A percentile compares a stretch with the other conserved stretches of the same genome.
phyloP scores from a whole-genome alignment of 108 stramenopile species.

The Schizochytrium sp. region DNA sequence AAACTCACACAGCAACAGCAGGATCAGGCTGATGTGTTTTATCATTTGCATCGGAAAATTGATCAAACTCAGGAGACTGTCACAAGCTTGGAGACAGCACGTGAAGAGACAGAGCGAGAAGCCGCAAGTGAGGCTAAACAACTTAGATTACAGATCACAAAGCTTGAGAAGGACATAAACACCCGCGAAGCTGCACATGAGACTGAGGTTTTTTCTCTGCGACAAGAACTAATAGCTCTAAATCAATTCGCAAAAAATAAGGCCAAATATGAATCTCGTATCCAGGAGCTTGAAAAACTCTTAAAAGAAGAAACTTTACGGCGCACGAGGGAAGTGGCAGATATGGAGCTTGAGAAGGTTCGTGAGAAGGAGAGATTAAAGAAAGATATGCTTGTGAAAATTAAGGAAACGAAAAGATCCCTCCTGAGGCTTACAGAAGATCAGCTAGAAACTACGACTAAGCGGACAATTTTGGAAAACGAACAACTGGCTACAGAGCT shows the following conservation, averaged over 20 bases:
- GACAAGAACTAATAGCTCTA: background rate
- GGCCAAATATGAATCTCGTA: background rate
- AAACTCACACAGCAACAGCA: constrained; percentile 35
- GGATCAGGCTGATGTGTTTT: constrained; percentile 42
- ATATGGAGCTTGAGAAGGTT: constrained; percentile 52
- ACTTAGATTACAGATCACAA: background rate
- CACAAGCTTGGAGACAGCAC: background rate
- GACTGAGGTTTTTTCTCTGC: background rate
- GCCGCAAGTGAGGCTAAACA: background rate
- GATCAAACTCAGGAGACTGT: constrained; percentile 29
- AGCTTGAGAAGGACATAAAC: background rate
- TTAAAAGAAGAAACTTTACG: background rate
- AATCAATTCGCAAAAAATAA: constrained; percentile 14
- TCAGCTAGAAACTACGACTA: constrained; percentile 55
- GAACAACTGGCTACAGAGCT: constrained; percentile 56
- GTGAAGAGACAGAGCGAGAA: background rate
- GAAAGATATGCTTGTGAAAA: constrained; percentile 33
- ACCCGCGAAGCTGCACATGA: background rate
- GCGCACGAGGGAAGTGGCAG: background rate
- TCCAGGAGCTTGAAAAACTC: background rate
- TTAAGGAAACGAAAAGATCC: constrained; percentile 23
- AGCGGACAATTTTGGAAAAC: constrained; percentile 44
- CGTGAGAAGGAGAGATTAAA: constrained; percentile 55
- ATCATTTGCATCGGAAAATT: constrained; percentile 33
- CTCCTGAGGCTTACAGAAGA: background rate